These are phyloP conservation scores for Astrothelium subdiscretum DNA, from an alignment of 495 filamentous ascomycete species.

Conservation along the genomic window DNA sequence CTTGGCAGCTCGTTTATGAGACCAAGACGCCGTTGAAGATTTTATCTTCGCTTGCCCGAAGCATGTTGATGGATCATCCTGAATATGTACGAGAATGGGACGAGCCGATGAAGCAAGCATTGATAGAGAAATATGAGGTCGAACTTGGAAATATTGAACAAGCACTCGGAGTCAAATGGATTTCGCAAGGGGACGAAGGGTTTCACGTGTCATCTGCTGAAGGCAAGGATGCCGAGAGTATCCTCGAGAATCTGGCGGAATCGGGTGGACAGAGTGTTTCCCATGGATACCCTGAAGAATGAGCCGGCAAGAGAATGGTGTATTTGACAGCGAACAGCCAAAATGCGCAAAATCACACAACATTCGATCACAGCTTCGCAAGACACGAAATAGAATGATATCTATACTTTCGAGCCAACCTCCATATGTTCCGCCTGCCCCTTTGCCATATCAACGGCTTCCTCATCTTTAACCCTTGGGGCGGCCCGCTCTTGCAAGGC, in stretches of 20 bases:
- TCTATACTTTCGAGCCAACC: background rate
- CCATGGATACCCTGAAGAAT: background rate
- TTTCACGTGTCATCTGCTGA: background rate
- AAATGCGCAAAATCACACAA: too few species aligned
- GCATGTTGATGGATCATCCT: slow-evolving; percentile 11
- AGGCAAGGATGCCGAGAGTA: background rate
- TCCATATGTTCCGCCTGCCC: background rate
- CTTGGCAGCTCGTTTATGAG: slow-evolving; percentile 15
- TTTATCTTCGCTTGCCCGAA: slow-evolving; percentile 2
- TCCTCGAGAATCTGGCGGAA: background rate
- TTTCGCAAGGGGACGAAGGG: slow-evolving; percentile 1
- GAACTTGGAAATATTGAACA: slow-evolving; percentile 15
- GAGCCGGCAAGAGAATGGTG: background rate
- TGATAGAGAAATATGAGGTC: slow-evolving; percentile 14
- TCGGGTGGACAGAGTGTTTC: background rate
- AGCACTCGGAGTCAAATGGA: slow-evolving; percentile 16
- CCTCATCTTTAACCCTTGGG: slow-evolving; percentile 3
- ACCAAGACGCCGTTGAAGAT: background rate
- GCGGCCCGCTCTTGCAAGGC: slow-evolving; percentile 7
- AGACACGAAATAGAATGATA: background rate
- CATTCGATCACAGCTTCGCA: background rate
- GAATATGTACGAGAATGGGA: slow-evolving; percentile 8
- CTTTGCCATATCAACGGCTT: background rate
- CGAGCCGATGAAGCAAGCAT: slow-evolving; percentile 5
- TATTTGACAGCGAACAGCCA: background rate